A percentile compares a stretch with the other conserved stretches of the same genome.
Conservation (phyloP, 352 stramenopile genomes). For the Pythium dissimile region DNA sequence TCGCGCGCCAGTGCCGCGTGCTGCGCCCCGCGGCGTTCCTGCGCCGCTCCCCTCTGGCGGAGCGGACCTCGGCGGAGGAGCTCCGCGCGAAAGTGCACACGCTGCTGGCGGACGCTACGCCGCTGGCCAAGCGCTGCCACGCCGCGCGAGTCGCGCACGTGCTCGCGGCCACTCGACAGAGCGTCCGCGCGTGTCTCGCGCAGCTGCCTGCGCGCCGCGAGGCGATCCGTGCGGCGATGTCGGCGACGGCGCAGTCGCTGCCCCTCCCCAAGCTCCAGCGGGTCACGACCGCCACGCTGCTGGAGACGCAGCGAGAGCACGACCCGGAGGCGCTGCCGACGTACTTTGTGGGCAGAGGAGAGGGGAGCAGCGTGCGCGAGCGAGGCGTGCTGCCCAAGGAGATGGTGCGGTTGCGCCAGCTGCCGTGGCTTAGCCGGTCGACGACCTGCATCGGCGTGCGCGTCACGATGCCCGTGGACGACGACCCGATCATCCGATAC, state of each 20-base stretch:
- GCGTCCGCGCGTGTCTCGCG: conserved; percentile 19
- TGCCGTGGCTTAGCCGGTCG: conserved; percentile 46
- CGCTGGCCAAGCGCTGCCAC: conserved; percentile 10
- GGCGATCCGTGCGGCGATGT: not conserved
- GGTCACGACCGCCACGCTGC: conserved; percentile 38
- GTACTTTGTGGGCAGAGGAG: conserved; percentile 48
- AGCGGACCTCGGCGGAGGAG: conserved; percentile 2
- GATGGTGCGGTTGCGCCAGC: conserved; percentile 37
- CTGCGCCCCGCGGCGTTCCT: conserved; percentile 20
- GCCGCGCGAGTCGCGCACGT: conserved; percentile 16
- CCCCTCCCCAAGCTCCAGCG: conserved; percentile 43
- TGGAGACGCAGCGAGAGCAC: conserved; percentile 18
- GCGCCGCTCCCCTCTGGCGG: no score
- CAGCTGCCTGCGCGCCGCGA: not conserved
- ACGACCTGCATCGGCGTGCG: conserved; percentile 61
- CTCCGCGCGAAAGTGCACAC: conserved; percentile 30
- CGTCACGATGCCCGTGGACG: conserved; percentile 53
- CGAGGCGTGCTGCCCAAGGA: conserved; percentile 27
- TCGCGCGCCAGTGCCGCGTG: conserved; percentile 15
- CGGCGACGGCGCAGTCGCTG: conserved; percentile 3
- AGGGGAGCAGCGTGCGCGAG: conserved; percentile 35
- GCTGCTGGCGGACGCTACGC: conserved; percentile 39
- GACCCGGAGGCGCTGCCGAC: conserved; percentile 20
- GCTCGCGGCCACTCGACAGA: conserved; percentile 12
- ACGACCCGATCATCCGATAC: conserved; percentile 82